A percentile compares a stretch with the other conserved stretches of the same genome.
These are phyloP conservation scores for Monilinia laxa DNA, from an alignment of 2,329 filamentous ascomycete genomes.

Conservation along the genomic window DNA sequence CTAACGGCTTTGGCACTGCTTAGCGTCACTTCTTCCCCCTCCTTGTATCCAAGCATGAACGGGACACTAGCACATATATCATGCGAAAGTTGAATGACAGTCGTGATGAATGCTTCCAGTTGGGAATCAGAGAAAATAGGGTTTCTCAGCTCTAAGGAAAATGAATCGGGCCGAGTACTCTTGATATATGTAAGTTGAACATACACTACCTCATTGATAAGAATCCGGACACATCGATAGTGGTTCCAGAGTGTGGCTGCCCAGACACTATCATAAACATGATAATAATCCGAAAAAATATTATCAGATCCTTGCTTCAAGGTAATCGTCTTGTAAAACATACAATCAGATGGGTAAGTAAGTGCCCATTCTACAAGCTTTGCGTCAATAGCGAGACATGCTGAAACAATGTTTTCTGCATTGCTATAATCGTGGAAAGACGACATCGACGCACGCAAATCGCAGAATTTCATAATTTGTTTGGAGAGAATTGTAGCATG, in stretches of 20 bases:
- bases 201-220: slow-evolving; percentile 35
- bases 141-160: slow-evolving; percentile 6
- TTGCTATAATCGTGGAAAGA: slow-evolving; percentile 34
- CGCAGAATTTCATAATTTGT: slow-evolving; percentile 41
- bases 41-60: slow-evolving; percentile 29
- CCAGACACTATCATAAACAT: slow-evolving; percentile 34
- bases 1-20: slow-evolving; percentile 28
- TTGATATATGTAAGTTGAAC: slow-evolving; percentile 31
- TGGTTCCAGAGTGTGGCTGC: slow-evolving; percentile 37
- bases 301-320: slow-evolving; percentile 26
- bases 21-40: slow-evolving; percentile 14
- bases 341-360: slow-evolving; percentile 25
- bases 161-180: slow-evolving; percentile 20
- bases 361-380: slow-evolving; percentile 29
- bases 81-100: slow-evolving; percentile 30
- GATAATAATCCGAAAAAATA: slow-evolving; percentile 36
- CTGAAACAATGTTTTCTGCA: slow-evolving; percentile 28
- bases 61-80: slow-evolving; percentile 37
- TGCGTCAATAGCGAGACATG: slow-evolving; percentile 27
- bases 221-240: slow-evolving; percentile 32
- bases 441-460: slow-evolving; percentile 33
- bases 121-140: slow-evolving; percentile 27
- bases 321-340: slow-evolving; percentile 29
- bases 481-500: slow-evolving; percentile 44
- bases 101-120: slow-evolving; percentile 26